Conservation (phyloP, 1,139 yeast species). For the Taiozyma onychis region DNA sequence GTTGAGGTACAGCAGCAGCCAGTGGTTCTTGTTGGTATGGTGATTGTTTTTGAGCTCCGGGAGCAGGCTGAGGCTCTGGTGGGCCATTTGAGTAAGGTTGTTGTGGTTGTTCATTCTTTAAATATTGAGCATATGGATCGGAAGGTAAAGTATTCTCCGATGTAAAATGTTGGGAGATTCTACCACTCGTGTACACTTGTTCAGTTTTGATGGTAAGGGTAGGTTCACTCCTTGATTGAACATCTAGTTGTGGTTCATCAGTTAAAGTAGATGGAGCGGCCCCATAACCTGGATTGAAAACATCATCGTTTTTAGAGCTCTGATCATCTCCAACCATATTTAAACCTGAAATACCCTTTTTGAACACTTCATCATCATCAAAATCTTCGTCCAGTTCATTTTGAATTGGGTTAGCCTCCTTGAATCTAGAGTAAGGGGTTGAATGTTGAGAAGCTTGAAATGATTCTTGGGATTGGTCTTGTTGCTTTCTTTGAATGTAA, state of each 20-base stretch:
- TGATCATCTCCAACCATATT: constrained; percentile 8
- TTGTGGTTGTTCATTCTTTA: neutral
- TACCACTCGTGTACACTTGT: constrained; percentile 20
- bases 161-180: constrained; percentile 14
- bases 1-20: neutral
- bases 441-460: constrained; percentile 4
- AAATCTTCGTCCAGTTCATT: constrained; percentile 21
- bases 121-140: constrained; percentile 7
- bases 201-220: constrained; percentile 12
- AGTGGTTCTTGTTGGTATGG: neutral
- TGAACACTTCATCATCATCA: constrained; percentile 23
- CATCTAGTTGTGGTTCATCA: constrained; percentile 6
- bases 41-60: neutral
- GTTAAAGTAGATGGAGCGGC: neutral
- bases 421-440: constrained; percentile 8
- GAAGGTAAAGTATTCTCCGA: constrained; percentile 6
- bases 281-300: constrained; percentile 23
- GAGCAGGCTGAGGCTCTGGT: neutral
- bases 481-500: neutral
- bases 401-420: neutral
- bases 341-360: constrained; percentile 19
- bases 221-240: constrained; percentile 13
- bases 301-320: constrained; percentile 8
- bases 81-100: neutral
- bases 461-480: constrained; percentile 2